Conservation (phyloP, 2,329 filamentous ascomycete genomes). For the Penicillium occitanis region DNA sequence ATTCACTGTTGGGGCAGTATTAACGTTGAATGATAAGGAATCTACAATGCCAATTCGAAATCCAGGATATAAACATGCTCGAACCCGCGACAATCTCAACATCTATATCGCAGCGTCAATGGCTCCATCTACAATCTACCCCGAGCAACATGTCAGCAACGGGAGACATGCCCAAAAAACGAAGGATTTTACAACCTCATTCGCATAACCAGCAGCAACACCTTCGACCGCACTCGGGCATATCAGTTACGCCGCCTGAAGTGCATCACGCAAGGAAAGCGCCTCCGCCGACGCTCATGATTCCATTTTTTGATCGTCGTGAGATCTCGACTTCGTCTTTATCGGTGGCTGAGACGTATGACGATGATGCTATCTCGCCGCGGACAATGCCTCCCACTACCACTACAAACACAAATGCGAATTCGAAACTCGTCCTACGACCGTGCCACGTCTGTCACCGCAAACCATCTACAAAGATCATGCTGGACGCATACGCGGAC, state of each 20-base stretch:
- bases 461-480: conserved; percentile 40
- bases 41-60: conserved; percentile 22
- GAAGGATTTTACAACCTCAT: conserved; percentile 22
- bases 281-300: conserved; percentile 25
- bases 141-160: background rate
- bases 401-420: background rate
- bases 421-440: conserved; percentile 32
- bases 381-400: conserved; percentile 25
- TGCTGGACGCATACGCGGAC: conserved; percentile 44
- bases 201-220: conserved; percentile 13
- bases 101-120: conserved; percentile 17
- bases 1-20: background rate
- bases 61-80: conserved; percentile 23
- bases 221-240: conserved; percentile 24
- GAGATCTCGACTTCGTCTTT: conserved; percentile 27
- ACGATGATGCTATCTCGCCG: conserved; percentile 25
- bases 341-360: conserved; percentile 26
- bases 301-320: conserved; percentile 22
- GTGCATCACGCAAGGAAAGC: background rate
- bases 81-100: conserved; percentile 15
- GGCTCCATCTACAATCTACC: conserved; percentile 14
- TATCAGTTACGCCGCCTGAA: background rate
- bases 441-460: conserved; percentile 46
- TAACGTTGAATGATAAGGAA: background rate
- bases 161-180: conserved; percentile 10